phyloP scores from a whole-genome alignment of 371 early-diverging fungal species.

The Scutellospora calospora region DNA sequence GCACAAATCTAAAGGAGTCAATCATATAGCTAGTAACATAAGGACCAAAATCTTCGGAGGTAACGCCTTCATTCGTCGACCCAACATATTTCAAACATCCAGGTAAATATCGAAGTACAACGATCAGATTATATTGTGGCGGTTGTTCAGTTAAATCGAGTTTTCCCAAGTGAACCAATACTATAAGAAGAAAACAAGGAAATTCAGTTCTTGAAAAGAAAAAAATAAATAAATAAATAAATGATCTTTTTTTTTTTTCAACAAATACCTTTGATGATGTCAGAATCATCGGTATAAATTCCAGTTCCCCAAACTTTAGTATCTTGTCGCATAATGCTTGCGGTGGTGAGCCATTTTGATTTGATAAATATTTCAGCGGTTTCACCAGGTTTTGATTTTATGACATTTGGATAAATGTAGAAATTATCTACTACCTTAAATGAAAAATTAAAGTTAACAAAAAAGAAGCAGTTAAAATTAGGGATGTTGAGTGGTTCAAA shows the following conservation, averaged over 20 bases:
- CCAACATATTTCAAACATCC: conserved; percentile 29
- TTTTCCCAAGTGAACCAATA: conserved; percentile 18
- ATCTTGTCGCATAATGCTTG: not conserved
- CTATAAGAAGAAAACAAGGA: not conserved
- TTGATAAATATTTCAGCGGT: not conserved
- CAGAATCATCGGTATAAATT: conserved; percentile 33
- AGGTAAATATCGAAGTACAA: not conserved
- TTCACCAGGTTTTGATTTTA: conserved; percentile 22
- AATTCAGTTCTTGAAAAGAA: not conserved
- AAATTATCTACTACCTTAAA: not conserved
- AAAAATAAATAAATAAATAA: not conserved
- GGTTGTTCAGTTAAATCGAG: not conserved
- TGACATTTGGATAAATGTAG: not conserved
- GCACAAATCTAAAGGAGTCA: not conserved
- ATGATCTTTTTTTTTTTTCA: not conserved
- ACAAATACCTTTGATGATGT: conserved; percentile 25
- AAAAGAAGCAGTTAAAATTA: not conserved
- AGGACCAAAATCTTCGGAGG: not conserved
- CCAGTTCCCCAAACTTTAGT: conserved; percentile 30
- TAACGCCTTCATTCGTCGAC: not conserved
- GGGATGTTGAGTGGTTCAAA: no score
- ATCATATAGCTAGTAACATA: conserved; percentile 22
- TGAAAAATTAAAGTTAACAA: not conserved
- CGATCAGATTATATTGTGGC: conserved; percentile 17
- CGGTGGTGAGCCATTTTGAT: conserved; percentile 28